Evolutionary conservation across 2,329 filamentous ascomycete species (phyloP), one percentile per base, ranked within the genome.

Genomic region (Cytospora piceae): DNA sequence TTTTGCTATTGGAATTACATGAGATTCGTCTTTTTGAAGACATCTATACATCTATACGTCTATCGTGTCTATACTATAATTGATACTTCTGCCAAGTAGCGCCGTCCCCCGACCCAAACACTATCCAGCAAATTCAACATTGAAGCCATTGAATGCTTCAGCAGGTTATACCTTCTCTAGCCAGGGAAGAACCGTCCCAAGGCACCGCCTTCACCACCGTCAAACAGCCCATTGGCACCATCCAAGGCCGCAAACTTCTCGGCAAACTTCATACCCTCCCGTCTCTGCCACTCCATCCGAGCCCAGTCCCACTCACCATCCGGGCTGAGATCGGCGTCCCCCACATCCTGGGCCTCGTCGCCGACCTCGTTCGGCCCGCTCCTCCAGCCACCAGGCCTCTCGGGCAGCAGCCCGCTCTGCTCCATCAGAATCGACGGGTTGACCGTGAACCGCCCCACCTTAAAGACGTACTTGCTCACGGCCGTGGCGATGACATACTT

Each of bases 381-480:
- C 8, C 79, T 78, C 87, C 87, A 89, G 27, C 88, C 89, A 14
- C 85, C 87, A 0, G 93, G 92, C 57, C 88, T 83, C 65, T 84
- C 79, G 0, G 95, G 95, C 59, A 98, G 79, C 74, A 97, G 80
- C 1, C 88, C 87, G 58, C 89, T 90, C 42, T 89, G 85, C 53
- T 85, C 82, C 31, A 98, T 81, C 9, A 94, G 82, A 56, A 91
- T 82, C 70, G 93, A 90, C 0, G 95, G 94, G 69, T 94, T 87
- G 4, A 98, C 87, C 0, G 94, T 98, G 72, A 95, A 82, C 29
- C 94, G 83, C 0, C 90, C 91, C 64, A 93, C 83, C 80, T 94
- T 94, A 75, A 92, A 88, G 51, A 94, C 91, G 75, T 94, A 94
- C 80, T 93, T 94, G 79, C 86, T 89, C 53, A 94, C 77, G 0